Evolutionary conservation across 1,284 basidiomycete genomes (phyloP).

Genomic region (Megacollybia platyphylla): DNA sequence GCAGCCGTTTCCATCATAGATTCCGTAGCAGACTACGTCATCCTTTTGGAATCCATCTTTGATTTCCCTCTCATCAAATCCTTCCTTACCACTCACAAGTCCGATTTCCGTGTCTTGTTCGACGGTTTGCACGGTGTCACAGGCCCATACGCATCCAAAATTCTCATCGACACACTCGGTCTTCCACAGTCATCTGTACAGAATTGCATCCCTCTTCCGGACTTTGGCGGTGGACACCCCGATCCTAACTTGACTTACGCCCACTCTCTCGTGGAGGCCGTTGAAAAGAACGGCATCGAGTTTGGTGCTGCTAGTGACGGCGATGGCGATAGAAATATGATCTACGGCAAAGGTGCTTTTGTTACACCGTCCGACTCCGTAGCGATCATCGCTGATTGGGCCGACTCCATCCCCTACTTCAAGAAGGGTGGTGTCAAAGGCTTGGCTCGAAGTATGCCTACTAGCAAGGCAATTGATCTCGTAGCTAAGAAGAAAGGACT

Average conservation of each 20-base stretch:
- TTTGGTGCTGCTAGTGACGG: conserved; percentile 98
- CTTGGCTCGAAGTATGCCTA: conserved; percentile 94
- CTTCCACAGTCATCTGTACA: conserved; percentile 76
- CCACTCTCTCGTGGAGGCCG: conserved; percentile 84
- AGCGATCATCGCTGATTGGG: conserved; percentile 98
- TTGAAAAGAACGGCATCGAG: conserved; percentile 77
- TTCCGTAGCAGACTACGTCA: conserved; percentile 85
- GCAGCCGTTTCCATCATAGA: conserved; percentile 88
- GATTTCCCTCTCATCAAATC: conserved; percentile 88
- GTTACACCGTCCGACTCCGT: conserved; percentile 97
- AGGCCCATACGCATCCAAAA: conserved; percentile 87
- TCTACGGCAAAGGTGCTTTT: conserved; percentile 96
- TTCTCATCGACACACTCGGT: conserved; percentile 79
- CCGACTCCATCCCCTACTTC: conserved; percentile 94
- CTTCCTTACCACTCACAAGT: conserved; percentile 65
- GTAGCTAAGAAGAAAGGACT: conserved; percentile 93
- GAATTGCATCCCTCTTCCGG: conserved; percentile 84
- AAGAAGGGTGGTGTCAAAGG: conserved; percentile 86
- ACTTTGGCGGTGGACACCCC: conserved; percentile 96
- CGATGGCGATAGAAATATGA: conserved; percentile 99
- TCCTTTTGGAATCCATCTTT: conserved; percentile 82
- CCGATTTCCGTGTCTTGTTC: conserved; percentile 82
- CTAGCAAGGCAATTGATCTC: conserved; percentile 91
- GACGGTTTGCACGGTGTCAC: conserved; percentile 97
- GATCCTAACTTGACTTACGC: conserved; percentile 99